phyloP scores from a whole-genome alignment of 2,329 filamentous ascomycete genomes.

The Colletotrichum sp. region DNA sequence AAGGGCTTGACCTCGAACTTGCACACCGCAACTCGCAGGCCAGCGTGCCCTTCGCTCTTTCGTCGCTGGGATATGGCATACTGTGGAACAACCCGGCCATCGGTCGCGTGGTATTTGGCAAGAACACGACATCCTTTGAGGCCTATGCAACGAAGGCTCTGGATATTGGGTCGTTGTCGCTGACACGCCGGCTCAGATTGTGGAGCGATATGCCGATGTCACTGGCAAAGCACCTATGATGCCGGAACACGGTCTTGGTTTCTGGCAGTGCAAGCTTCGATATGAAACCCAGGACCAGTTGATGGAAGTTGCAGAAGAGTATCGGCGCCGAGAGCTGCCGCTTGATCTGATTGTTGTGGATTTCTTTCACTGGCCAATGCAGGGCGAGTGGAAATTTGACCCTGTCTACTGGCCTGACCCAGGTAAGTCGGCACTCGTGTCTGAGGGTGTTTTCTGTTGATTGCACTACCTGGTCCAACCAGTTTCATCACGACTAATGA shows the following conservation, averaged over 20 bases:
- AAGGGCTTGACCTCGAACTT: conserved; percentile 62
- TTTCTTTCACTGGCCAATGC: conserved; percentile 67
- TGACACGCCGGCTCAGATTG: conserved; percentile 54
- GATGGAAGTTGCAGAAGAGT: conserved; percentile 59
- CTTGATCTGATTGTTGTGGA: conserved; percentile 66
- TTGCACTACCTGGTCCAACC: neutral
- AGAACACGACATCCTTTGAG: conserved; percentile 63
- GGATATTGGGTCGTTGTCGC: conserved; percentile 66
- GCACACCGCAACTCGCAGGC: conserved; percentile 68
- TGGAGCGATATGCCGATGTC: conserved; percentile 54
- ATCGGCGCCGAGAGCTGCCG: conserved; percentile 54
- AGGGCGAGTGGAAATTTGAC: conserved; percentile 73
- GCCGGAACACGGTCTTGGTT: conserved; percentile 67
- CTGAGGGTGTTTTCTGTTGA: neutral
- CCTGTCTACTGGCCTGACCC: conserved; percentile 67
- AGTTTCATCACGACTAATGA: neutral
- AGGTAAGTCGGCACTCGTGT: conserved; percentile 54
- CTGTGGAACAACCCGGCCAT: conserved; percentile 67
- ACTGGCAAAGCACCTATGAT: conserved; percentile 65
- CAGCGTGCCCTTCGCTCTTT: conserved; percentile 62
- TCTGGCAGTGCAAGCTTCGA: conserved; percentile 69
- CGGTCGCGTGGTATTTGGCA: conserved; percentile 60
- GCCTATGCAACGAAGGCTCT: conserved; percentile 56
- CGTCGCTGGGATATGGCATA: conserved; percentile 61
- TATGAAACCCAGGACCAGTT: conserved; percentile 67